Evolutionary conservation across 306 rosid species (phyloP), one percentile per base, ranked within the genome.

Genomic region (Argentina anserina): DNA sequence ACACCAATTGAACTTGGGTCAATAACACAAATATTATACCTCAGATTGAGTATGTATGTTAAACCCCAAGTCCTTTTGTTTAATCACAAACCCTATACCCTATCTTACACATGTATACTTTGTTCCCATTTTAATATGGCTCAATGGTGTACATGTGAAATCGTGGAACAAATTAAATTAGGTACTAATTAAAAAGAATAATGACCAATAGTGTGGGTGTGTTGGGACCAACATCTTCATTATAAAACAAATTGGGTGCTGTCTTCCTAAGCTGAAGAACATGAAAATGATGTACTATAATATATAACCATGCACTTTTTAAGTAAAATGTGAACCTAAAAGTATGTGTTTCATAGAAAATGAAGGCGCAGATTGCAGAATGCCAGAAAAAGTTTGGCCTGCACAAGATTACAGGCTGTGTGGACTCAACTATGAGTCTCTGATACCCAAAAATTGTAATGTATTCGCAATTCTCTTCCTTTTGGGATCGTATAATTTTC

Each of bases 161-260:
- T 18, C 53, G 53, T 71, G 67, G 40, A 33, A 61, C 34, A 71
- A 34, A 56, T 56, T 71, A 71, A 34, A 56, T 56, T 71, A 56
- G 41, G 53, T 21, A 62, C 25, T 33, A 62, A 34, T 62, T 34
- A 61, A 59, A 14, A 59, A 29, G 9, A 55, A 25, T 11, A 26
- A 56, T 18, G 18, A 4, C 63, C 36, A 26, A 28, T 1, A 26
- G 36, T 34, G 49, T 41, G 17, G 6, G 25, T 70, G 67, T 23
- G n/a, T 58, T 58, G 55, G 67, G 67, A 71, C 31, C 67, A 25
- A 26, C n/a, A 29, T 7, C 21, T 20, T 52, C 53, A 71, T 47
- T 58, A 28, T 17, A 58, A 58, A 18, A 71, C 55, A 53, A 58
- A n/a, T 40, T 20, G 41, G 42, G 67, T 71, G 55, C 29, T 40